Percentiles rank a stretch among this genome's conserved stretches.
These are phyloP conservation scores for Colletotrichum falcatum DNA, from an alignment of 2,329 filamentous ascomycete genomes.

Conservation along the genomic window DNA sequence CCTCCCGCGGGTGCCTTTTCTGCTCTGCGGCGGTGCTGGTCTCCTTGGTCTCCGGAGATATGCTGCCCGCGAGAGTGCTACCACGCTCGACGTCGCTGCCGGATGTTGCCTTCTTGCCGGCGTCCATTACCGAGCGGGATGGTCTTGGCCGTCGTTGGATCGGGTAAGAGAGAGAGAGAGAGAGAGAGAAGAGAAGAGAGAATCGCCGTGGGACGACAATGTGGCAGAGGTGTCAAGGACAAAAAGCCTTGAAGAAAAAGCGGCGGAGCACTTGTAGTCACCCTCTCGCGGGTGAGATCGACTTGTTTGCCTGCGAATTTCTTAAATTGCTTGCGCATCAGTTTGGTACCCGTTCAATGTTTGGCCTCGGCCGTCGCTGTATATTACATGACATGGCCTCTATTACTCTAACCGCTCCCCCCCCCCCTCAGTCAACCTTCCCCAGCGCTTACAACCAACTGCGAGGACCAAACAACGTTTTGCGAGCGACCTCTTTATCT, in stretches of 20 bases:
- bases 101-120: background rate
- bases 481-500: background rate
- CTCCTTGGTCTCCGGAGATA: constrained; percentile 14
- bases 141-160: background rate
- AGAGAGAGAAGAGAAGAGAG: too few relatives aligned
- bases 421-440: background rate
- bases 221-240: too few relatives aligned
- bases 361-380: background rate
- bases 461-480: background rate
- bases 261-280: background rate
- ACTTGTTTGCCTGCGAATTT: too few relatives aligned
- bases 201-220: background rate
- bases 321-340: background rate
- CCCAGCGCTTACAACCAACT: background rate
- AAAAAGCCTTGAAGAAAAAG: too few relatives aligned
- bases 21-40: background rate
- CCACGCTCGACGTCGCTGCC: constrained; percentile 9
- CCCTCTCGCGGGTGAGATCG: background rate
- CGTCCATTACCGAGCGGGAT: background rate
- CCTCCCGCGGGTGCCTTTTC: constrained; percentile 17
- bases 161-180: background rate
- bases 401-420: too few relatives aligned
- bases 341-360: too few relatives aligned
- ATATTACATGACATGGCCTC: background rate
- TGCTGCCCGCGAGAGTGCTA: background rate